Percentiles rank a stretch among this genome's conserved stretches.
These are phyloP conservation scores for Acephala macrosclerotiorum DNA, from an alignment of 2,329 filamentous ascomycete species.

Conservation along the genomic window DNA sequence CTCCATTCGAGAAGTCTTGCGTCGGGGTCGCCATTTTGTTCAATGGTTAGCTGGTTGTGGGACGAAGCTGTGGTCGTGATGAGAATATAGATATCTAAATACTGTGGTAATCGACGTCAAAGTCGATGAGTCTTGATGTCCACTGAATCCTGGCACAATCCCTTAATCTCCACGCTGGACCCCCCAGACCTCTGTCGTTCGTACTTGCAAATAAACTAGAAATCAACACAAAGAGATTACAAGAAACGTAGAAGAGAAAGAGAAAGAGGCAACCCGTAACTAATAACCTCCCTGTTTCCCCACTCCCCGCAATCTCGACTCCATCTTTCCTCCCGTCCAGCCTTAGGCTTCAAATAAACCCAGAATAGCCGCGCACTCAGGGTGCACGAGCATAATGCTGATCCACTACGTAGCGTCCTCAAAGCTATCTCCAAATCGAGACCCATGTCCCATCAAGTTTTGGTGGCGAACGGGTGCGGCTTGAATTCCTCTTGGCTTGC, in stretches of 20 bases:
- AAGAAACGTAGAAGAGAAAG: not conserved
- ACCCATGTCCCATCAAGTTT: slow-evolving; percentile 1
- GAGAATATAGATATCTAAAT: not conserved
- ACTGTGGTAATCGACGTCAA: not conserved
- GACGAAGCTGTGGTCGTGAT: not conserved
- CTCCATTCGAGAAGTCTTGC: slow-evolving; percentile 3
- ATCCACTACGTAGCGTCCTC: not conserved
- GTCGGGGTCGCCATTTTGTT: slow-evolving; percentile 1
- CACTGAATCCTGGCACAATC: not conserved
- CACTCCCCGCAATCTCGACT: slow-evolving; percentile 1
- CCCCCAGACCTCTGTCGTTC: too few species aligned
- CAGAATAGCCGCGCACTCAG: not conserved
- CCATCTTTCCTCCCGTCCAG: not conserved
- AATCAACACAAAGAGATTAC: not conserved
- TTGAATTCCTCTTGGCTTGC: not conserved
- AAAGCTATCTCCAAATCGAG: not conserved
- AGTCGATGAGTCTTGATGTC: not conserved
- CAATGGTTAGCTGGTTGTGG: not conserved
- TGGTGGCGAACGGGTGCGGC: slow-evolving; percentile 4
- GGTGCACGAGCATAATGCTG: not conserved
- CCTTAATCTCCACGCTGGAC: not conserved
- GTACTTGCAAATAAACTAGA: not conserved
- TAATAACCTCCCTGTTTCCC: not conserved
- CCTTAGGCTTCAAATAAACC: not conserved
- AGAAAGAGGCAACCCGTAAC: not conserved